Conservation (phyloP, 2,329 filamentous ascomycete genomes). For the Epichloe bromicola region DNA sequence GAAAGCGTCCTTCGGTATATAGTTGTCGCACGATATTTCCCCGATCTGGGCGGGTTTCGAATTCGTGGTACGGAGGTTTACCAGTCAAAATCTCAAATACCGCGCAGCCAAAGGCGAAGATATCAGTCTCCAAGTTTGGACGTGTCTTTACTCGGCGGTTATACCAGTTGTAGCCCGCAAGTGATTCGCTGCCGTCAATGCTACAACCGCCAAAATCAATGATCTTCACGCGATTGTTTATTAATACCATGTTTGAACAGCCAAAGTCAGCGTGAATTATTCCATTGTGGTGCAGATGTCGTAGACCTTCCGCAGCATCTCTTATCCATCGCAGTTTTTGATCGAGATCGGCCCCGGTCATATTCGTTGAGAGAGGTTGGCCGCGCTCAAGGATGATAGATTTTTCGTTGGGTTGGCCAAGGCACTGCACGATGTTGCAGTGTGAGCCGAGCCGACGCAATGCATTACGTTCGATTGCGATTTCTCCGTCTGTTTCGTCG, state of each 20-base stretch:
- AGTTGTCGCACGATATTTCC: background rate
- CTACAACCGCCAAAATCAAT: slow-evolving; percentile 5
- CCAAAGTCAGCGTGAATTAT: slow-evolving; percentile 5
- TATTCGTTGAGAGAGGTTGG: background rate
- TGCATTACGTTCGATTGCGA: slow-evolving; percentile 3
- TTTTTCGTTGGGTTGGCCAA: background rate
- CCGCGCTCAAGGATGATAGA: slow-evolving; percentile 5
- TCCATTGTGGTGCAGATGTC: slow-evolving; percentile 2
- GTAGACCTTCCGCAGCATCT: slow-evolving; percentile 1
- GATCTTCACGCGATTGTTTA: slow-evolving; percentile 2
- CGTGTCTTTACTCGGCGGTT: background rate
- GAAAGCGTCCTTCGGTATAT: slow-evolving; percentile 2
- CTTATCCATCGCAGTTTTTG: slow-evolving; percentile 4
- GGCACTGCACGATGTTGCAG: slow-evolving; percentile 3
- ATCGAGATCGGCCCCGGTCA: background rate
- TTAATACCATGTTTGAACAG: slow-evolving; percentile 5
- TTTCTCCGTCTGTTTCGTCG: slow-evolving; percentile 2
- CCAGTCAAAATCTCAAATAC: background rate
- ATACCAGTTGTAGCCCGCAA: slow-evolving; percentile 5
- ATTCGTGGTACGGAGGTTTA: background rate
- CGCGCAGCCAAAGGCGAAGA: background rate
- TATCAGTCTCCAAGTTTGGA: background rate
- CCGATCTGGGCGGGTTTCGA: background rate
- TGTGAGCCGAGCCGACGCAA: slow-evolving; percentile 3
- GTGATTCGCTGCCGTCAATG: slow-evolving; percentile 4